Evolutionary conservation across 495 filamentous ascomycete genomes (phyloP), one percentile per base, ranked within the genome.

Genomic region (Lophiostoma macrostomum): DNA sequence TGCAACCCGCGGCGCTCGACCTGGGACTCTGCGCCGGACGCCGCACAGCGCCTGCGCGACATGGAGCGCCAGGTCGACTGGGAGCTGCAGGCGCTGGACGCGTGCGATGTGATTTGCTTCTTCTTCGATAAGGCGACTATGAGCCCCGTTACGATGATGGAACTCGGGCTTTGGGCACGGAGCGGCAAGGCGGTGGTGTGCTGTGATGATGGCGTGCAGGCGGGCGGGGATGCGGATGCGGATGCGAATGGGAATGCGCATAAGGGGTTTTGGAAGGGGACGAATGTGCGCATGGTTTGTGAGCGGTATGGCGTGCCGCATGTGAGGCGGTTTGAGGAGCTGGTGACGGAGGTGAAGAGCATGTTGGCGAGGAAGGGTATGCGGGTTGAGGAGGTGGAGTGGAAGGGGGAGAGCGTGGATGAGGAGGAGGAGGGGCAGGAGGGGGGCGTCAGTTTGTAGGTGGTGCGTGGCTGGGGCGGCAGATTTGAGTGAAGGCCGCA

Each of bases 211-310:
- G n/a, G n/a, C n/a, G n/a, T n/a, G n/a, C n/a, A n/a, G n/a, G n/a
- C n/a, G n/a, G n/a, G n/a, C n/a, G n/a, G n/a, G n/a, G n/a, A n/a
- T n/a, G n/a, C n/a, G n/a, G n/a, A n/a, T n/a, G n/a, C n/a, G n/a
- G n/a, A n/a, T n/a, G n/a, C n/a, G n/a, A n/a, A n/a, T n/a, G n/a
- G n/a, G n/a, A n/a, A n/a, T n/a, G n/a, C n/a, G n/a, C 71, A 74
- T 6, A 60, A 69, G 57, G 74, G 73, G 0, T 85, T 78, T 57
- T 72, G 61, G 69, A 81, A 78, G 63, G 69, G 71, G 34, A 79
- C 78, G 6, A 81, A 83, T 60, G 74, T 83, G 31, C 67, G 76
- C 41, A 67, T 81, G 37, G 71, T 83, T 18, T 79, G 76, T 38
- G 56, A 70, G 59, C 71, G 60, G 44, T 71, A 71, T 28, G 70